Base-by-base conservation (phyloP, 495 filamentous ascomycete genomes). In the Talaromyces liani region DNA sequence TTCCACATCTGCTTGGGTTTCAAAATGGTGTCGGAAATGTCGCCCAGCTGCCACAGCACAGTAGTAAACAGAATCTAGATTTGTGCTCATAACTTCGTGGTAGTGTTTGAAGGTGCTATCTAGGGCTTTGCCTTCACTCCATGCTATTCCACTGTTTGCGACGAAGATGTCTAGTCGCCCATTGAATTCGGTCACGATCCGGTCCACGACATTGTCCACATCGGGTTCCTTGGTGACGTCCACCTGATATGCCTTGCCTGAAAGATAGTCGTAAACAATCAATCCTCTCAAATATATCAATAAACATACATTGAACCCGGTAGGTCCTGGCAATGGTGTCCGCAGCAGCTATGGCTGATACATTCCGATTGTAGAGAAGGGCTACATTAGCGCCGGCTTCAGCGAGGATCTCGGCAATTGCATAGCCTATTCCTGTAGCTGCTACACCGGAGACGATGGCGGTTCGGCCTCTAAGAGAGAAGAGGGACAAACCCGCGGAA, bases 321-420 rank as follows among this genome's bases (percentile, higher is more conserved):
- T 83, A 91, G 24, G 77, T 80, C 64, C 83, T 75, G 67, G 85
- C 86, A 56, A 91, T 87, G 18, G 84, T 82, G 25, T 76, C 76
- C 24, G 75, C 77, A 4, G 89, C 89, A 18, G 81, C 73, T 24
- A 82, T 78, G 54, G 88, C 64, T 3, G 88, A 87, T 62, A 85
- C 81, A 71, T 84, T 84, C 72, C 89, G 88, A 68, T 91, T 88
- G 69, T 91, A 91, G 84, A 87, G 90, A 24, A 92, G 87, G 5
- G 86, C 88, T 20, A 91, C 87, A 65, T 91, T 88, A 22, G 89
- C 88, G 6, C 88, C 89, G 20, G 87, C 84, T 69, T 91, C 89
- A n/a, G 89, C 89, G 25, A 83, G 68, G 9, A 76, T 85, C 58
- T 89, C 79, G 12, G 86, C 88, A 18, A 91, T 80, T 7, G 82